A percentile compares a stretch with the other conserved stretches of the same genome.
These are phyloP conservation scores for Linaria vulgaris DNA, from an alignment of 257 asterid species.

Conservation along the genomic window DNA sequence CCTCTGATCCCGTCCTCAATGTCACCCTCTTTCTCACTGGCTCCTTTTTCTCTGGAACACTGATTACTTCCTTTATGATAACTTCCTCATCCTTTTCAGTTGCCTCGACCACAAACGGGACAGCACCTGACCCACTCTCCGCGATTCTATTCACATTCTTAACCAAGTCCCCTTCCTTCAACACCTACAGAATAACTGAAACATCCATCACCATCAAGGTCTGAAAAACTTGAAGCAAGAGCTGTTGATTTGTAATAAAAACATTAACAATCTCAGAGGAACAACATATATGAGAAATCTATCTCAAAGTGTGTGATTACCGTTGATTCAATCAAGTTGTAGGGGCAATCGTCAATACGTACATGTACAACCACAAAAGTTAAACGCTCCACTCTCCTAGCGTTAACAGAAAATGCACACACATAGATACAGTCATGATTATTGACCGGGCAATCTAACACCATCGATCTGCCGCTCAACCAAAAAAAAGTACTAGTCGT, in stretches of 20 bases:
- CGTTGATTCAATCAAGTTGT: not conserved
- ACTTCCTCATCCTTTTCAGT: slow-evolving; percentile 45
- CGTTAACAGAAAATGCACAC: not conserved
- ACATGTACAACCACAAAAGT: not conserved
- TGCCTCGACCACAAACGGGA: slow-evolving; percentile 54
- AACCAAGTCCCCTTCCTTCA: slow-evolving; percentile 69
- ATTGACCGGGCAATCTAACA: too few relatives aligned
- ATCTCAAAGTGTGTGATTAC: not conserved
- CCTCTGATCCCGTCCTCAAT: slow-evolving; percentile 81
- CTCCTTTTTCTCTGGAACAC: slow-evolving; percentile 43
- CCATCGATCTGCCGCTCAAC: too few relatives aligned
- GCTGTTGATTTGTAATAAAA: not conserved
- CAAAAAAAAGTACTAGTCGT: too few relatives aligned
- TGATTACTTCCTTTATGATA: slow-evolving; percentile 61
- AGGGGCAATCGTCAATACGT: not conserved
- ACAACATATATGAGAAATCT: not conserved
- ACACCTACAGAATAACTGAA: slow-evolving; percentile 48
- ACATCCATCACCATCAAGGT: slow-evolving; percentile 35
- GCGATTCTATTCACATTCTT: slow-evolving; percentile 54
- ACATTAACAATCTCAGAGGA: not conserved
- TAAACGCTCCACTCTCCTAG: not conserved
- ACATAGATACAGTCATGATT: not conserved
- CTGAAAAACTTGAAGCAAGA: not conserved
- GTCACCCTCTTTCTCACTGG: slow-evolving; percentile 44
- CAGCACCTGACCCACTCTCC: slow-evolving; percentile 54